Conservation (phyloP, 2,329 filamentous ascomycete genomes). For the Sclerotinia glacialis region DNA sequence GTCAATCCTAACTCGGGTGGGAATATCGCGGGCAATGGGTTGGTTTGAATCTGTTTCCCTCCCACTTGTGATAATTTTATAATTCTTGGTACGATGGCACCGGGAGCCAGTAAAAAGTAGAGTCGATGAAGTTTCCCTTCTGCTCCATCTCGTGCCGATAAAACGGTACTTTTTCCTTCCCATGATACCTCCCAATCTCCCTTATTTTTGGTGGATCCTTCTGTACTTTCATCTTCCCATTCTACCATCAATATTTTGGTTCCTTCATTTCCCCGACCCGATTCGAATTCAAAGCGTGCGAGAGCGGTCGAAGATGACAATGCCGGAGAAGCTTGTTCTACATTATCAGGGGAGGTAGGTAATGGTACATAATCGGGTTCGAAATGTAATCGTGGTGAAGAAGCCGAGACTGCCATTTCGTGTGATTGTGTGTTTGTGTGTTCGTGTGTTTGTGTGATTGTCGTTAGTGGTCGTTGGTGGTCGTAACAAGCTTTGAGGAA, state of each 20-base stretch:
- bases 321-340: slow-evolving; percentile 40
- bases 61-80: slow-evolving; percentile 59
- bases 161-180: slow-evolving; percentile 73
- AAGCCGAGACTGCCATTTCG: slow-evolving; percentile 32
- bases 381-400: slow-evolving; percentile 32
- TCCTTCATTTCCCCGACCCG: slow-evolving; percentile 71
- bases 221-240: slow-evolving; percentile 67
- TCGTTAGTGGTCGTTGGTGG: background rate
- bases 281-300: slow-evolving; percentile 84
- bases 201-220: slow-evolving; percentile 46
- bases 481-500: background rate
- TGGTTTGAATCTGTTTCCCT: slow-evolving; percentile 56
- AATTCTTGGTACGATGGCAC: slow-evolving; percentile 66
- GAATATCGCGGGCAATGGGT: slow-evolving; percentile 84
- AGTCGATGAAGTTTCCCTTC: slow-evolving; percentile 53
- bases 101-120: slow-evolving; percentile 78
- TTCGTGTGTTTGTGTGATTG: background rate
- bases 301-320: slow-evolving; percentile 58
- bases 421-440: too few relatives aligned
- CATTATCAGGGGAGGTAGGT: slow-evolving; percentile 32
- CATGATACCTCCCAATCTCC: slow-evolving; percentile 72
- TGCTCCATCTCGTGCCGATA: slow-evolving; percentile 48
- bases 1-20: slow-evolving; percentile 69
- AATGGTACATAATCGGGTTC: slow-evolving; percentile 32
- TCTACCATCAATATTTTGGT: slow-evolving; percentile 94